Base-by-base conservation (phyloP, 176 grass and related monocot genomes). In the Oryza meyeriana region DNA sequence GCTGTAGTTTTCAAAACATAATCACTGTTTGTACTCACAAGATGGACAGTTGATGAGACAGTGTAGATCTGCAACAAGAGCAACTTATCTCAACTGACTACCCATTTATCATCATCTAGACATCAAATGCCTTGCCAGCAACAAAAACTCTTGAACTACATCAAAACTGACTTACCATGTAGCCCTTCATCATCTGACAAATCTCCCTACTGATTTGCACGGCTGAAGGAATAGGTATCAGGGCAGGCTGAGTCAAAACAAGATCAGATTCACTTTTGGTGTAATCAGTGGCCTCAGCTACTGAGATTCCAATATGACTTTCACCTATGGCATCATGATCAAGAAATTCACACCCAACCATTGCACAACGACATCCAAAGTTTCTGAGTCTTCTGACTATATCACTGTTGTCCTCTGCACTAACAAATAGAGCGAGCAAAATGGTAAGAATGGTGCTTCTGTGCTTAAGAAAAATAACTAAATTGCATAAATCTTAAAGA, bases 251-350 rank as follows among this genome's bases (percentile, higher is more conserved):
- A 79, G 88, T 84, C 70, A 88, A 87, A 62, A 84, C 79, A 79
- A 90, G 79, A 88, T 90, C 85, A 10, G 89, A 91, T 70, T 84
- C 80, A 84, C 75, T 74, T 74, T 87, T 88, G 33, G 80, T 80
- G 69, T 76, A 87, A 79, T 88, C 80, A 80, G 63, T 87, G 45
- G 89, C 85, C 84, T 91, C 79, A 74, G 75, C 41, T 73, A 79
- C 74, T 44, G 85, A 80, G 64, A 88, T 88, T 71, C 70, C 89
- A 84, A 88, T 66, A 79, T 91, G 24, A 65, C 80, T 81, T 88
- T 87, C 69, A 64, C 81, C 80, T 29, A 91, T 79, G 45, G 80
- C 85, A 87, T 84, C 85, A 81, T 87, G 80, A 88, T 84, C 62
- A 65, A 87, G 70, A 69, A 83, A 80, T 84, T 71, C 80, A 64